Conservation (phyloP, 768 basidiomycete genomes). For the Naganishia vishniacii region DNA sequence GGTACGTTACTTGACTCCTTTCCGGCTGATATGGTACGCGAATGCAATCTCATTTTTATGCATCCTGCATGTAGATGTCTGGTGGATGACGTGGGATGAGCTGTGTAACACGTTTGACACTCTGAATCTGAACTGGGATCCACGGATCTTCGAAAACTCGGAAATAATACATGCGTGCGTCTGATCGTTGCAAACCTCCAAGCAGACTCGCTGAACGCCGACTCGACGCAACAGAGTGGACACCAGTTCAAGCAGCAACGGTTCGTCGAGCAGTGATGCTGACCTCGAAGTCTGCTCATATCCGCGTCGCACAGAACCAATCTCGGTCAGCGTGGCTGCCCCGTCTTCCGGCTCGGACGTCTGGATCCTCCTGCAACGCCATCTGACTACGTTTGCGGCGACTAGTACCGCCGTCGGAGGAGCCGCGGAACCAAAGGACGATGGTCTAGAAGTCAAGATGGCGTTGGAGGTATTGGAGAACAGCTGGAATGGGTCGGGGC, state of each 20-base stretch:
- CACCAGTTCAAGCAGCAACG: neutral
- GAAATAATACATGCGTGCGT: conserved; percentile 66
- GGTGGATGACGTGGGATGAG: conserved; percentile 66
- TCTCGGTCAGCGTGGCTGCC: conserved; percentile 43
- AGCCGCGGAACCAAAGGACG: neutral
- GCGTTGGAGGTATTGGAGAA: neutral
- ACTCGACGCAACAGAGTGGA: too few species aligned
- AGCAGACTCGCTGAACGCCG: too few species aligned
- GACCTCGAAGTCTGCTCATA: neutral
- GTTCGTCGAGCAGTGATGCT: neutral
- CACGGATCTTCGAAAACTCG: conserved; percentile 55
- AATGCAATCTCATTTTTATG: too few species aligned
- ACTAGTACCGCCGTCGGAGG: neutral
- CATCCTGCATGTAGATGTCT: neutral
- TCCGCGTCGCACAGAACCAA: neutral
- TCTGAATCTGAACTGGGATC: conserved; percentile 83
- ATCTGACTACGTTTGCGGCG: conserved; percentile 51
- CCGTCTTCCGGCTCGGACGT: conserved; percentile 52
- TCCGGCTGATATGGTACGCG: neutral
- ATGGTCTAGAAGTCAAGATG: neutral
- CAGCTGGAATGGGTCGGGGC: neutral
- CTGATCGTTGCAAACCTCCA: neutral
- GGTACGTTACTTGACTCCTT: conserved; percentile 19
- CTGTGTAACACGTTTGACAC: conserved; percentile 69
- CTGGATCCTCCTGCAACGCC: conserved; percentile 76